These are phyloP conservation scores for Raphanus sativus DNA, from an alignment of 345 rosid species.

Conservation along the genomic window DNA sequence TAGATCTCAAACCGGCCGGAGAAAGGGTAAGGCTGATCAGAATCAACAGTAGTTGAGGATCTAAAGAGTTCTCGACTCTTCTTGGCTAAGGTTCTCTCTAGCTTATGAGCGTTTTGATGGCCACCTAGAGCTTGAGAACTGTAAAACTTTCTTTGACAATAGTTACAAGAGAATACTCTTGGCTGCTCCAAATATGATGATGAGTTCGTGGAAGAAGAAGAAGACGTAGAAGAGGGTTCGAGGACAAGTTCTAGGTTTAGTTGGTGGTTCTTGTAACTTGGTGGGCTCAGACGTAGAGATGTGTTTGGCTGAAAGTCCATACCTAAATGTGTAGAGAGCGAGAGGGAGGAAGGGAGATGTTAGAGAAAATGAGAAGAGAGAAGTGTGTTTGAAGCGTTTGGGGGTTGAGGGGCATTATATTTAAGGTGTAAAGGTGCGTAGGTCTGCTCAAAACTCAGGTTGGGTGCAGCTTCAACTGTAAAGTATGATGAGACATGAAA, in stretches of 20 bases:
- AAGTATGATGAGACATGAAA: slow-evolving; percentile 45
- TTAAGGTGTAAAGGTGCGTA: slow-evolving; percentile 46
- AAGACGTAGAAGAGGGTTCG: slow-evolving; percentile 55
- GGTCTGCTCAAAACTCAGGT: slow-evolving; percentile 42
- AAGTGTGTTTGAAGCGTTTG: slow-evolving; percentile 26
- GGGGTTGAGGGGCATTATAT: slow-evolving; percentile 35
- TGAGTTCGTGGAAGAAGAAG: slow-evolving; percentile 49
- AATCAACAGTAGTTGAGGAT: slow-evolving; percentile 23
- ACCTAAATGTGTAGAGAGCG: slow-evolving; percentile 8
- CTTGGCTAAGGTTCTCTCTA: slow-evolving; percentile 88
- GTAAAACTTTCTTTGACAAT: slow-evolving; percentile 84
- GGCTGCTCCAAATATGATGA: slow-evolving; percentile 43
- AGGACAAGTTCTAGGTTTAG: slow-evolving; percentile 62
- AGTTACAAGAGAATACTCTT: slow-evolving; percentile 86
- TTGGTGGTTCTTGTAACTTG: slow-evolving; percentile 46
- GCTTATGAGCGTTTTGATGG: slow-evolving; percentile 97
- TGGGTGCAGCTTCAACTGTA: slow-evolving; percentile 40
- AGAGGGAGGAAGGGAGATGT: slow-evolving; percentile 8
- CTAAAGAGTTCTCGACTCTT: slow-evolving; percentile 60
- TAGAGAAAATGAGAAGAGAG: slow-evolving; percentile 22
- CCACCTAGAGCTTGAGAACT: slow-evolving; percentile 99
- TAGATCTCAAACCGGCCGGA: slow-evolving; percentile 42
- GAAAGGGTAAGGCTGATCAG: slow-evolving; percentile 28
- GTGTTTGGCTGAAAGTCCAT: slow-evolving; percentile 76
- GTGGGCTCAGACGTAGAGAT: slow-evolving; percentile 62